These are phyloP conservation scores for Penicillium sclerotiorum DNA, from an alignment of 2,329 filamentous ascomycete genomes.

Conservation along the genomic window DNA sequence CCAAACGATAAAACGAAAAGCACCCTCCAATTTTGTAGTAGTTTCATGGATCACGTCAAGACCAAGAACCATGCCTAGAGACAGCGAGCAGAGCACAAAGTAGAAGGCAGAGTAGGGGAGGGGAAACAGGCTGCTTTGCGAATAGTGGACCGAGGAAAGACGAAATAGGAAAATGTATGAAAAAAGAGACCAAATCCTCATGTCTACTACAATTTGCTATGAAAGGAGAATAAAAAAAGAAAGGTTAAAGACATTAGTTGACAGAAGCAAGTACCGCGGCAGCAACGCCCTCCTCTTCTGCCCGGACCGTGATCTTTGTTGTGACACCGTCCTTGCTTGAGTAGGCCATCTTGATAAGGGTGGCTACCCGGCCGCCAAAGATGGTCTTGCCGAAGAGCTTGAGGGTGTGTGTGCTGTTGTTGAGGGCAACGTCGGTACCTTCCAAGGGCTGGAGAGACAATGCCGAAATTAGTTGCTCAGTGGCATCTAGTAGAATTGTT, in stretches of 20 bases:
- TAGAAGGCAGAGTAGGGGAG: neutral
- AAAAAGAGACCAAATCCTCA: constrained; percentile 15
- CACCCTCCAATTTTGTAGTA: constrained; percentile 18
- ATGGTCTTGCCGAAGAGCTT: constrained; percentile 97
- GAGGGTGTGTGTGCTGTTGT: constrained; percentile 86
- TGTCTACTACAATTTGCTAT: constrained; percentile 29
- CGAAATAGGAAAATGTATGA: constrained; percentile 4
- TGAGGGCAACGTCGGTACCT: constrained; percentile 87
- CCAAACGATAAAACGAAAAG: neutral
- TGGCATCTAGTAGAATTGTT: constrained; percentile 69
- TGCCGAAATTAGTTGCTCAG: constrained; percentile 82
- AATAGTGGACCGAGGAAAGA: constrained; percentile 1
- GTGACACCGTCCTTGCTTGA: constrained; percentile 91
- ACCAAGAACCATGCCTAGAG: constrained; percentile 14
- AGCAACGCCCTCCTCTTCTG: constrained; percentile 91
- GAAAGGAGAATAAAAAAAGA: constrained; percentile 18
- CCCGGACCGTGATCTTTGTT: constrained; percentile 89
- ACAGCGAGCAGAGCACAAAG: constrained; percentile 1
- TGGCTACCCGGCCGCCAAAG: constrained; percentile 83
- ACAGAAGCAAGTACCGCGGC: constrained; percentile 81
- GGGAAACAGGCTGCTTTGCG: constrained; percentile 9
- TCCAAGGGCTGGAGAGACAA: constrained; percentile 92
- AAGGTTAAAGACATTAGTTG: constrained; percentile 57
- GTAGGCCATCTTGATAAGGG: constrained; percentile 88
- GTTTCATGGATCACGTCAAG: constrained; percentile 22